These are phyloP conservation scores for Paraconiothyrium sp. DNA, from an alignment of 2,329 filamentous ascomycete species.

Conservation along the genomic window DNA sequence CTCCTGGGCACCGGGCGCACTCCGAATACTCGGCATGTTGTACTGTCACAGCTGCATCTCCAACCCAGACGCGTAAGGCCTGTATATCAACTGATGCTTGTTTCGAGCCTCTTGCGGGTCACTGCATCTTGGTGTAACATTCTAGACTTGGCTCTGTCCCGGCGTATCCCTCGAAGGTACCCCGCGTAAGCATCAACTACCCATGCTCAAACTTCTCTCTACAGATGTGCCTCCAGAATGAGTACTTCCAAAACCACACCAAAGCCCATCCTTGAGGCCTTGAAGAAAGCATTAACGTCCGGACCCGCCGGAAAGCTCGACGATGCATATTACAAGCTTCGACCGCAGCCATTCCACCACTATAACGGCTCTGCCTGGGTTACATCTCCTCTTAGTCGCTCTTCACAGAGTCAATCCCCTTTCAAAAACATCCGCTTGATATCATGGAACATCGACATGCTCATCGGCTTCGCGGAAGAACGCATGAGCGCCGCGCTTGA, in stretches of 20 bases:
- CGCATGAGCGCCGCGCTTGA: slow-evolving; percentile 55
- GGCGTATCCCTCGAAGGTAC: too few species aligned
- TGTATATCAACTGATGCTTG: not conserved
- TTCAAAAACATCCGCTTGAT: slow-evolving; percentile 42
- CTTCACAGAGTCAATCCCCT: not conserved
- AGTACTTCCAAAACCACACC: slow-evolving; percentile 18
- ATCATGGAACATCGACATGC: slow-evolving; percentile 62
- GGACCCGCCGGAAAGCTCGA: slow-evolving; percentile 25
- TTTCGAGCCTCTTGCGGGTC: too few species aligned
- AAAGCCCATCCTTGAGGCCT: slow-evolving; percentile 25
- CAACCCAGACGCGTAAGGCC: not conserved
- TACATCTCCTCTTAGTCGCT: slow-evolving; percentile 2
- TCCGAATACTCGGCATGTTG: too few species aligned
- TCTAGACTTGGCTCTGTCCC: too few species aligned
- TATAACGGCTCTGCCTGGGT: slow-evolving; percentile 15
- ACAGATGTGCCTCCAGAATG: slow-evolving; percentile 2
- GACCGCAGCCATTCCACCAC: slow-evolving; percentile 21
- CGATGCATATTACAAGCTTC: slow-evolving; percentile 28
- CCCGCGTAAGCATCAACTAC: too few species aligned
- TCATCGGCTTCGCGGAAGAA: slow-evolving; percentile 46
- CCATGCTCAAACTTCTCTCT: not conserved
- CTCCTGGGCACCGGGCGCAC: not conserved
- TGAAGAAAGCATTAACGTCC: slow-evolving; percentile 24
- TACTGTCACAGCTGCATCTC: too few species aligned
- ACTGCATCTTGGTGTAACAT: too few species aligned